Percentiles rank a stretch among this genome's conserved stretches.
phyloP scores from a whole-genome alignment of 1,284 basidiomycete genomes.

The Cryptococcus amylolentus region DNA sequence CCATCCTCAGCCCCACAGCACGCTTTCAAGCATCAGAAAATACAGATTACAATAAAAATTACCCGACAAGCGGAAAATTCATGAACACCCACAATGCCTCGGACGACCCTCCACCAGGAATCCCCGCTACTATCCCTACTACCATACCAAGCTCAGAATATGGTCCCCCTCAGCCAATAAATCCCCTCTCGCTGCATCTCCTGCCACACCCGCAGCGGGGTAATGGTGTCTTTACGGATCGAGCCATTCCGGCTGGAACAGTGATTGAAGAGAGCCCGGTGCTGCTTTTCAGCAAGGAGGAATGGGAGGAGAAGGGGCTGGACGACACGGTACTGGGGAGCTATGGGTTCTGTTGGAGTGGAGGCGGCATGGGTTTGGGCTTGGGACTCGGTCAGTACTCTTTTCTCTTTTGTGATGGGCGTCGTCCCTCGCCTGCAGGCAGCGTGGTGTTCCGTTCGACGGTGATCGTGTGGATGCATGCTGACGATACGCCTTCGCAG shows the following conservation, averaged over 20 bases:
- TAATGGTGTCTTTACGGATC: constrained; percentile 53
- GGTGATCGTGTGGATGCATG: too few relatives aligned
- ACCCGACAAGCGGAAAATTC: background rate
- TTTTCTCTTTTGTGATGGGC: background rate
- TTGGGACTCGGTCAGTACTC: constrained; percentile 69
- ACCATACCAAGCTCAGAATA: background rate
- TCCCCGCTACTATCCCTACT: background rate
- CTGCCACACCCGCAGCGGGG: constrained; percentile 33
- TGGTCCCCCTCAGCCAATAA: constrained; percentile 19
- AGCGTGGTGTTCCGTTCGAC: background rate
- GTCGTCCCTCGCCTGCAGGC: background rate
- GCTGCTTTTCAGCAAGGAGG: constrained; percentile 67
- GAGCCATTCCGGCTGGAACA: constrained; percentile 60
- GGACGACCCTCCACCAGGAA: background rate
- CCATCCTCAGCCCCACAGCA: background rate
- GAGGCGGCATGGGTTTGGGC: constrained; percentile 76
- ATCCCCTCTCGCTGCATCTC: constrained; percentile 43
- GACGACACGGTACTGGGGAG: constrained; percentile 70
- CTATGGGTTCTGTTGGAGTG: constrained; percentile 80
- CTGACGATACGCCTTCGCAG: constrained; percentile 17
- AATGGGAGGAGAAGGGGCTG: constrained; percentile 63
- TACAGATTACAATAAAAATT: too few relatives aligned
- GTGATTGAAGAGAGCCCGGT: constrained; percentile 81
- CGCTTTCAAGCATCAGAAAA: background rate
- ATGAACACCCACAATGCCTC: background rate